Base-by-base conservation (phyloP, 2,329 filamentous ascomycete genomes). In the Penicillium sp. region DNA sequence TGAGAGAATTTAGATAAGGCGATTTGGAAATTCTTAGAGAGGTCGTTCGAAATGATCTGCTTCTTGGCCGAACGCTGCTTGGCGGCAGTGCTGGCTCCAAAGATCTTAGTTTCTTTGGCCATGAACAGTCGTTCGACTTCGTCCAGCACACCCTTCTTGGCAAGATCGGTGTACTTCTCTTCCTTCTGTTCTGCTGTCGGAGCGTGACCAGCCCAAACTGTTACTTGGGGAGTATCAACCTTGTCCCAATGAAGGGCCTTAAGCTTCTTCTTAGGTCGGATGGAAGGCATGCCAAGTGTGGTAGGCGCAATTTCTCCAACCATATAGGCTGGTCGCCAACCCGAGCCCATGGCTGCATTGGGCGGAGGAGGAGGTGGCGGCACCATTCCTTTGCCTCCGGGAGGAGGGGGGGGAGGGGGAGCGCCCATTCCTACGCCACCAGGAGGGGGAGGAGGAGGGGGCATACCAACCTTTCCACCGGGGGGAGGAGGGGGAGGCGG, bases 191-290 rank as follows among this genome's bases (percentile, higher is more conserved):
- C 88, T 4, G 87, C 84, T n/a, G 90, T 95, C 5, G 90, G 88
- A 29, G 89, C 85, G 72, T 96, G 91, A 7, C 85, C 83, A 32
- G 92, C 92, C 93, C 93, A 97, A 65, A 97, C 90, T 50, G 93
- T 97, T 47, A 91, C 89, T 71, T 94, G 86, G 21, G 92, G 90
- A 49, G 89, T 84, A 74, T 99, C 94, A 50, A 99, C 91, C 80
- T 97, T 97, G 77, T 99, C 94, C 93, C 94, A 97, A 78, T 99
- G 94, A 63, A 99, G 82, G 55, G 93, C 93, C 85, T 99, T 99
- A 74, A 99, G 90, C 81, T 97, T 99, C 86, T 96, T 97, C 84
- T 97, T 97, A 21, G 94, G 92, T 64, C 93, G 82, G 48, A 92
- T 90, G 56, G 92, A 89, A 34, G 90, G 88, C 65, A 96, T 77